phyloP scores from a whole-genome alignment of 129 eudicot genomes.

The Tagetes patula region DNA sequence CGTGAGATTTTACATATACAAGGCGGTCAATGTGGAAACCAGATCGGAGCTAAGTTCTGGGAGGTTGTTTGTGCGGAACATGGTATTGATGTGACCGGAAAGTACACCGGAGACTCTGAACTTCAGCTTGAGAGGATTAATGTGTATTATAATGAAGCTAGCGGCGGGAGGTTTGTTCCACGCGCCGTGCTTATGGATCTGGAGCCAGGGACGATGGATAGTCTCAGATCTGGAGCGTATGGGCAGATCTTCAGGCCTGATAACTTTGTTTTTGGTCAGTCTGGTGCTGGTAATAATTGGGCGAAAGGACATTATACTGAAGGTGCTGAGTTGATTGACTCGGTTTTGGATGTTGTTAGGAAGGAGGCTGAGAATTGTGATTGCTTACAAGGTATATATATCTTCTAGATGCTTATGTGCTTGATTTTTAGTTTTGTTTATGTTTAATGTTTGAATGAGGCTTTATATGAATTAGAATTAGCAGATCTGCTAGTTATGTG shows the following conservation, averaged over 20 bases:
- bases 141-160: slow-evolving; percentile 52
- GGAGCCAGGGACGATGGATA: slow-evolving; percentile 61
- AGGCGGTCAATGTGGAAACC: slow-evolving; percentile 62
- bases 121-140: slow-evolving; percentile 53
- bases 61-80: slow-evolving; percentile 57
- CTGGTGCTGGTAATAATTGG: slow-evolving; percentile 50
- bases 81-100: slow-evolving; percentile 53
- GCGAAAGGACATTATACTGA: slow-evolving; percentile 49
- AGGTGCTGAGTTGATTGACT: slow-evolving; percentile 51
- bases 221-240: slow-evolving; percentile 46
- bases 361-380: slow-evolving; percentile 51
- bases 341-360: slow-evolving; percentile 48
- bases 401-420: not conserved
- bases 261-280: slow-evolving; percentile 47
- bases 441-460: not conserved
- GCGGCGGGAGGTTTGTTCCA: slow-evolving; percentile 56
- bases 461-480: not conserved
- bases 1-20: slow-evolving; percentile 53
- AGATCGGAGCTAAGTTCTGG: slow-evolving; percentile 57
- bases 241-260: slow-evolving; percentile 52
- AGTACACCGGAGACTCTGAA: slow-evolving; percentile 41
- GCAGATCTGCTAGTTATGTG: not conserved
- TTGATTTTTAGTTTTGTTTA: not conserved
- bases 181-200: slow-evolving; percentile 61
- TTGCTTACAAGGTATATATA: slow-evolving; percentile 39